phyloP scores from a whole-genome alignment of 306 rosid genomes.

The Echinosophora koreensis region DNA sequence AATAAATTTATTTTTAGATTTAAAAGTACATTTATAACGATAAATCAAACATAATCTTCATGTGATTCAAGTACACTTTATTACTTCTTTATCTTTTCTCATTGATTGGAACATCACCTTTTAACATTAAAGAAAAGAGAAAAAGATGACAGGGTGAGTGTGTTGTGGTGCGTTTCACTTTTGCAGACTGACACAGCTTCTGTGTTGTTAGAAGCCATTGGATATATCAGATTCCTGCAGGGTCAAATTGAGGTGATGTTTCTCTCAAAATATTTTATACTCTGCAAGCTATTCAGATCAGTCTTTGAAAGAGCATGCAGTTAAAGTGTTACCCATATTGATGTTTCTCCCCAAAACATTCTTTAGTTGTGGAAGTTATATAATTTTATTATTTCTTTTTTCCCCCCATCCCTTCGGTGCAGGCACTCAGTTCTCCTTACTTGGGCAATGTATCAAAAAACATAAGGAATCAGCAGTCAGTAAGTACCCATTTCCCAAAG shows the following conservation, averaged over 20 bases:
- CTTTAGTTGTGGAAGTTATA: constrained; percentile 54
- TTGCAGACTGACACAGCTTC: constrained; percentile 99
- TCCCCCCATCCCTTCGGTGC: constrained; percentile 42
- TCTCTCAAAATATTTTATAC: constrained; percentile 40
- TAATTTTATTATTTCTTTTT: constrained; percentile 41
- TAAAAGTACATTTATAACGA: too few relatives aligned
- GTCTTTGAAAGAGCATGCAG: constrained; percentile 56
- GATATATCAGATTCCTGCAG: constrained; percentile 86
- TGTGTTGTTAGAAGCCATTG: constrained; percentile 88
- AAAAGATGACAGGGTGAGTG: constrained; percentile 44
- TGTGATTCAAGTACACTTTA: constrained; percentile 4
- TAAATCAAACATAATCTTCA: too few relatives aligned
- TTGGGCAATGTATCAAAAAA: constrained; percentile 65
- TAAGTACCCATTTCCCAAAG: constrained; percentile 65
- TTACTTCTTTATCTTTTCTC: constrained; percentile 26
- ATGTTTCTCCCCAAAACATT: constrained; percentile 54
- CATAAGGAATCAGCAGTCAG: constrained; percentile 67
- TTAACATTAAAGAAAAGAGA: constrained; percentile 50
- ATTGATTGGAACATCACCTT: constrained; percentile 44
- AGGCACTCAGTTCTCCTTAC: constrained; percentile 94
- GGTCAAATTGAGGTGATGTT: constrained; percentile 90
- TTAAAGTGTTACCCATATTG: constrained; percentile 51
- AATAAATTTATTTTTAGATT: too few relatives aligned
- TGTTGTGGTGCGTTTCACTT: constrained; percentile 44
- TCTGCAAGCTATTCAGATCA: constrained; percentile 46